phyloP scores from a whole-genome alignment of 1,284 basidiomycete species.

The Cryptococcus sp. region DNA sequence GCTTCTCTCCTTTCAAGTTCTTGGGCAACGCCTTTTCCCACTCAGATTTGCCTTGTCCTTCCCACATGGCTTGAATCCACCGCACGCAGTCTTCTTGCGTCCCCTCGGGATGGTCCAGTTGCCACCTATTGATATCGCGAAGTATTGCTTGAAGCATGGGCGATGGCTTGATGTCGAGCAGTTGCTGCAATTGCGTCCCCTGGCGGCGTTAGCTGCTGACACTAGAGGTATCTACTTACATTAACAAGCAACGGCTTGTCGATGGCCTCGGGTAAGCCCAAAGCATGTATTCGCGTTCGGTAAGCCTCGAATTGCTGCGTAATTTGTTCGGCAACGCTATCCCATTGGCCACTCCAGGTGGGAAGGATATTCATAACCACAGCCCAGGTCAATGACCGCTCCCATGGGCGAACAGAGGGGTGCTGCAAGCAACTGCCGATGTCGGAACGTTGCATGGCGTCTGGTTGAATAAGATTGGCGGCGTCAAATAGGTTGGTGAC shows the following conservation, averaged over 20 bases:
- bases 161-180: conserved; percentile 64
- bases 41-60: conserved; percentile 22
- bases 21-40: conserved; percentile 23
- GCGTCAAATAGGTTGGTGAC: conserved; percentile 70
- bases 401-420: conserved; percentile 57
- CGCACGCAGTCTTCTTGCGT: conserved; percentile 65
- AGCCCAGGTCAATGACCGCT: conserved; percentile 70
- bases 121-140: conserved; percentile 73
- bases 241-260: conserved; percentile 73
- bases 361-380: conserved; percentile 69
- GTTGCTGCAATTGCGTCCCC: conserved; percentile 68
- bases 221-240: conserved; percentile 58
- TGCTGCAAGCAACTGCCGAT: conserved; percentile 39
- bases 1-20: conserved; percentile 24
- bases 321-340: conserved; percentile 55
- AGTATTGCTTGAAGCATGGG: conserved; percentile 68
- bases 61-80: conserved; percentile 62
- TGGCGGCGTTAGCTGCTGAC: conserved; percentile 41
- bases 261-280: conserved; percentile 63
- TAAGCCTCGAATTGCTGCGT: conserved; percentile 69
- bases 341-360: conserved; percentile 59
- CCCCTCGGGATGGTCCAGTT: conserved; percentile 69
- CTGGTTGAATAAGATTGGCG: conserved; percentile 57
- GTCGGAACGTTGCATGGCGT: conserved; percentile 53
- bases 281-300: conserved; percentile 61